Evolutionary conservation across 176 grass and related monocot species (phyloP).

Genomic region (Aechmea fasciata): DNA sequence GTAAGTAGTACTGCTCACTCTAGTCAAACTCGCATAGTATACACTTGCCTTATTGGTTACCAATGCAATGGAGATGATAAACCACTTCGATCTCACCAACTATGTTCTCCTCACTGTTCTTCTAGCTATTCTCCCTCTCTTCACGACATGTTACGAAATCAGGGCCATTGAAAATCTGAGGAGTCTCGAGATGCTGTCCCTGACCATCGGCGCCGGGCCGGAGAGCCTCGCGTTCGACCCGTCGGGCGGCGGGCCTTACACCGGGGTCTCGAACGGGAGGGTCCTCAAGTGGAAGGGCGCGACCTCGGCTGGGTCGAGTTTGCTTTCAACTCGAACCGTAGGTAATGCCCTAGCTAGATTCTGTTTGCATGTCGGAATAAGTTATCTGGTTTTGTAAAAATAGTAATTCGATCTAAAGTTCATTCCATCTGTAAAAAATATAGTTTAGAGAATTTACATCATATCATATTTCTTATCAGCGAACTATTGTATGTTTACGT

Average conservation of each 20-base stretch:
- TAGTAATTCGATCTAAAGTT: constrained; percentile 19
- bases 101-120: constrained; percentile 6
- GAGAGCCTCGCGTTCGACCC: constrained; percentile 92
- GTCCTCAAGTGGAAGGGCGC: constrained; percentile 57
- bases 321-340: constrained; percentile 46
- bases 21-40: background rate
- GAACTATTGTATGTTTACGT: too few relatives aligned
- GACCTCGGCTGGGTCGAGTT: constrained; percentile 49
- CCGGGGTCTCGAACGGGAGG: constrained; percentile 68
- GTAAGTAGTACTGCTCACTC: background rate
- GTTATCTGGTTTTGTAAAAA: background rate
- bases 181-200: constrained; percentile 23
- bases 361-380: background rate
- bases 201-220: constrained; percentile 42
- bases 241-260: constrained; percentile 57
- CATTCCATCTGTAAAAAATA: background rate
- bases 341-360: background rate
- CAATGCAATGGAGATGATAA: constrained; percentile 17
- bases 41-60: background rate
- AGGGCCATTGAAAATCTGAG: constrained; percentile 37
- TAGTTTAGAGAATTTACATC: too few relatives aligned
- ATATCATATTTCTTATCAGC: too few relatives aligned
- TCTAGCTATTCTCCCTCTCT: constrained; percentile 6
- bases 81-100: background rate
- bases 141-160: constrained; percentile 14